Base-by-base conservation (phyloP, 495 filamentous ascomycete genomes). In the Podospora appendiculata region DNA sequence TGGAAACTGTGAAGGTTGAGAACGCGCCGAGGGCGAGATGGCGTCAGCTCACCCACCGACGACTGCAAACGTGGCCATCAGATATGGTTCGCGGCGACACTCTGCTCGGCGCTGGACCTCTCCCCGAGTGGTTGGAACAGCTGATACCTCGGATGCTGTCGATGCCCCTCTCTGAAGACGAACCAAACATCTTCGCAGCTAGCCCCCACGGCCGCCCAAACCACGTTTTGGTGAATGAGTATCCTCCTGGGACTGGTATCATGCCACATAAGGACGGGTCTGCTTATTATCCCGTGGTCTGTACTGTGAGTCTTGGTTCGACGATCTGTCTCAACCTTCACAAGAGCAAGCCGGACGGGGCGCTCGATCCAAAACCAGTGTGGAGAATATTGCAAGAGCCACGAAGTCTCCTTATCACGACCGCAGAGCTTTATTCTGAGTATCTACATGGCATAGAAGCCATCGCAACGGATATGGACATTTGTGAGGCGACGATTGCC, bases 181-280 rank as follows among this genome's bases (percentile, higher is more conserved):
- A 63, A 41, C 49, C 58, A 16, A 59, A 73, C 45, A 74, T 95
- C 18, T 96, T 96, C 67, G 62, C 67, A 3, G 60, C 76, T 16
- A 80, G 89, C 19, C 88, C 91, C 25, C 91, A 96, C 58, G 53
- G 69, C 9, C 73, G 67, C 4, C 90, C 92, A 33, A 98, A 98
- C 55, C 93, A 98, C 72, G 87, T 93, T 44, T 76, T 98, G 14
- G 79, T 97, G 40, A 98, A 98, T 60, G 90, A 96, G 68, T 98
- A 98, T 67, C 69, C 67, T 1, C 83, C 88, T 0, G 89, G 88
- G 1, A 86, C 95, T 57, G 93, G 93, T 7, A 98, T 97, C 54
- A 92, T 96, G 87, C 82, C 91, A 48, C 93, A 98, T 62, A 91
- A 98, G 69, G 93, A 98, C 61, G 93, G 93, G 1, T 65, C 76